A percentile compares a stretch with the other conserved stretches of the same genome.
These are phyloP conservation scores for Quercus wislizeni DNA, from an alignment of 306 rosid genomes.

Conservation along the genomic window DNA sequence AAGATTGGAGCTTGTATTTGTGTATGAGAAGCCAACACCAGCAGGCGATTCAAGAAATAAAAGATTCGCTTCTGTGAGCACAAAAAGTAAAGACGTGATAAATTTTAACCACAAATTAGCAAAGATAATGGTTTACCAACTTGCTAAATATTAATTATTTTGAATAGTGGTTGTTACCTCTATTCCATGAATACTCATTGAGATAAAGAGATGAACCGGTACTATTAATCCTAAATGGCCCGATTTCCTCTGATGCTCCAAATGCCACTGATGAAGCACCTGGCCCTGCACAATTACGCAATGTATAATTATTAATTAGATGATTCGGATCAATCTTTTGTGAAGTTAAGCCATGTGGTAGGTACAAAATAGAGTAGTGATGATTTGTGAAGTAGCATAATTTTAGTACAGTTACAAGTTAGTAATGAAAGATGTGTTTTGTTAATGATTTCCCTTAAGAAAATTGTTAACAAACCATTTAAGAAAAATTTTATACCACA, in stretches of 20 bases:
- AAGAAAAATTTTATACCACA: too few species aligned
- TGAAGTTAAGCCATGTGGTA: background rate
- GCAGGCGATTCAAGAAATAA: conserved; percentile 88
- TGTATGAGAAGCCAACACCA: conserved; percentile 90
- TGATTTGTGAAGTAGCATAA: too few species aligned
- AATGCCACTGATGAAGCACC: conserved; percentile 87
- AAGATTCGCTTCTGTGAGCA: conserved; percentile 62
- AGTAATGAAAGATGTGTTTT: too few species aligned
- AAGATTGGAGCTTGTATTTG: conserved; percentile 76
- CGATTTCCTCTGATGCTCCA: conserved; percentile 94
- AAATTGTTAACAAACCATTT: too few species aligned
- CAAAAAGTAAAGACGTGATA: background rate
- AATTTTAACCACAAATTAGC: too few species aligned
- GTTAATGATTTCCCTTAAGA: too few species aligned
- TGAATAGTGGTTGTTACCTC: conserved; percentile 38
- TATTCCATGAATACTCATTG: conserved; percentile 68
- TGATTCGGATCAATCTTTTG: background rate
- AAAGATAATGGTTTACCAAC: background rate
- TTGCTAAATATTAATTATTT: background rate
- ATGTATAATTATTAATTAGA: too few species aligned
- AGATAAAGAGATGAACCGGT: conserved; percentile 64
- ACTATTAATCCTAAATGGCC: conserved; percentile 69
- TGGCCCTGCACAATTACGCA: conserved; percentile 50
- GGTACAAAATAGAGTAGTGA: background rate
- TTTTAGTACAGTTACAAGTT: too few species aligned